Evolutionary conservation across 1,284 basidiomycete species (phyloP), one percentile per base, ranked within the genome.

Genomic region (Hemileia vastatrix): DNA sequence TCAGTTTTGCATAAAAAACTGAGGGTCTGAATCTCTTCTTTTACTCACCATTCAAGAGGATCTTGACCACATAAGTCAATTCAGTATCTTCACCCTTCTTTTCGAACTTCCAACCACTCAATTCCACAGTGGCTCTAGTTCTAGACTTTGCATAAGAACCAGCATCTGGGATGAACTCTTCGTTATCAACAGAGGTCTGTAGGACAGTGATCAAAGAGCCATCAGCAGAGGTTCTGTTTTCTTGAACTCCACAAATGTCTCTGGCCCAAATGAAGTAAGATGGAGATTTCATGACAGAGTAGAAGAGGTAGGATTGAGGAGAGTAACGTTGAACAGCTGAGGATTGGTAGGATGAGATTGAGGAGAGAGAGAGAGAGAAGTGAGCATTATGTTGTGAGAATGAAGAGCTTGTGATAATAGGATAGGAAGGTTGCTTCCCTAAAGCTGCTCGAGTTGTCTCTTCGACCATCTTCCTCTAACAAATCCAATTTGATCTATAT

Each of bases 211-310:
- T 67, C 32, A 57, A 47, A 36, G 67, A 61, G 31, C 66, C 69
- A 50, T 50, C 32, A 27, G 65, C 52, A 45, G 45, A 49, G 48
- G 67, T 50, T 51, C 27, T 44, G 64, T 70, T 68, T 49, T 72
- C 66, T 65, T 73, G 71, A 5, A 72, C 63, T 54, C 69, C 71
- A 8, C 66, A 68, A 53, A 73, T 71, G 67, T 73, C 71, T 19
- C 71, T 56, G 6, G 71, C 68, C 70, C 70, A 73, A 21, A 73
- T 66, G 54, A 73, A 72, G 67, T 71, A 72, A 8, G 65, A 67
- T 5, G 70, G 70, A 18, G 67, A 67, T 65, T 72, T 72, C 63
- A 71, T 65, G 52, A 69, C 66, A 32, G 67, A 68, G 67, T 73
- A 73, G 58, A 73, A 68, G 32, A 64, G 47, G 59, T 60, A 67